Evolutionary conservation across 2,329 filamentous ascomycete genomes (phyloP), one percentile per base, ranked within the genome.

Genomic region (Diaporthe citriasiana): DNA sequence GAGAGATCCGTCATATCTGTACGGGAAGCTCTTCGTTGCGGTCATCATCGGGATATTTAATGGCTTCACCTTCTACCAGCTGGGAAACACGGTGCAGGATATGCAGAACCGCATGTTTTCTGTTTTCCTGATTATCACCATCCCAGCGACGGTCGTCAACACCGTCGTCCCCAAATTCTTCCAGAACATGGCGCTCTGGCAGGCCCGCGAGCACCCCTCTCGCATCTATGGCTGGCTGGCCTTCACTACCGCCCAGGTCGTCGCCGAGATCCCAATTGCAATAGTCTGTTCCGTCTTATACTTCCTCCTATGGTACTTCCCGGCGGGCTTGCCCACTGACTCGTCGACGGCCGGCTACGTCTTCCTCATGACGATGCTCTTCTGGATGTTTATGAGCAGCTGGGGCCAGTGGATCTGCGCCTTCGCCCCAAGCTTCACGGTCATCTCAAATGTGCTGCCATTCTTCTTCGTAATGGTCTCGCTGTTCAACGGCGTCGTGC

Each of bases 341-440:
- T 47, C 73, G 5, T 45, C 73, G 10, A 72, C 73, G 1, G 73
- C 74, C 1, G 74, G 74, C 8, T 76, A 76, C 45, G 66, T 71
- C 27, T 76, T 71, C 47, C 38, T 76, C 38, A 95, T 97, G 92
- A 90, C 89, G 0, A 84, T 95, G 79, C 87, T 96, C 0, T 95
- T 95, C 84, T 94, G 91, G 85, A 82, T 95, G 10, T 95, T 95
- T 87, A 89, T 92, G 81, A 89, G 88, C 42, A 91, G 87, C 77
- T 95, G 92, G 93, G 94, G 93, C 27, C 94, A 95, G 81, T 96
- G 93, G 93, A 94, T 97, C 77, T 93, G 92, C 76, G 94, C 94
- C 0, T 95, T 95, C 82, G 93, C 94, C 0, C 93, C 94, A 0
- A 92, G 87, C 53, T 95, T 95, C 93, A 94, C 93, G 0, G 93